Conservation (phyloP, 805 yeast genomes). For the Lipomyces sp. region DNA sequence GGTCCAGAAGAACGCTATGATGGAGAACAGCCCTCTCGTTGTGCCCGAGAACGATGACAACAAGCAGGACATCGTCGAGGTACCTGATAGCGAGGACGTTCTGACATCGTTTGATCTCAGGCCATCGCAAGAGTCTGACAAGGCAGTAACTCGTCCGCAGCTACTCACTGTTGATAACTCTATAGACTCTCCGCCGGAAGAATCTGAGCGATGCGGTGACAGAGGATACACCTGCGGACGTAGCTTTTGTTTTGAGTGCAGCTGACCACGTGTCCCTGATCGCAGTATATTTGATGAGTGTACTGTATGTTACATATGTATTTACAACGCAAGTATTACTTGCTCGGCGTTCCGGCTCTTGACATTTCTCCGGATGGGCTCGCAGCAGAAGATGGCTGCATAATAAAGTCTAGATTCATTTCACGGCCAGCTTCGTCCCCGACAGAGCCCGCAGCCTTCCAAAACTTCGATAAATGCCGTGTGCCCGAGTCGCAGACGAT, state of each 20-base stretch:
- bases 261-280: not conserved
- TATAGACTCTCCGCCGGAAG: too few species aligned
- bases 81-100: constrained; percentile 5
- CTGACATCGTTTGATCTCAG: too few species aligned
- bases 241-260: constrained; percentile 24
- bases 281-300: not conserved
- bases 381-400: not conserved
- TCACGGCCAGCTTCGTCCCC: constrained; percentile 1
- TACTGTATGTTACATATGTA: not conserved
- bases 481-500: constrained; percentile 91
- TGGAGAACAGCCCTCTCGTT: not conserved
- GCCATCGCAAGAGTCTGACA: too few species aligned
- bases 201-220: constrained; percentile 18
- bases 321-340: not conserved
- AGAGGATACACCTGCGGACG: constrained; percentile 24
- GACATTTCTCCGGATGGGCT: not conserved
- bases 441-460: constrained; percentile 49
- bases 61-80: not conserved
- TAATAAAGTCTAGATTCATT: not conserved
- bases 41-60: too few species aligned
- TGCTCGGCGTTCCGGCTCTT: not conserved
- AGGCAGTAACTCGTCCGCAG: too few species aligned
- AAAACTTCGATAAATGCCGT: constrained; percentile 86
- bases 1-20: not conserved
- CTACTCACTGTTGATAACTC: too few species aligned